Conservation (phyloP, 495 filamentous ascomycete species). For the Podospora appendiculata region DNA sequence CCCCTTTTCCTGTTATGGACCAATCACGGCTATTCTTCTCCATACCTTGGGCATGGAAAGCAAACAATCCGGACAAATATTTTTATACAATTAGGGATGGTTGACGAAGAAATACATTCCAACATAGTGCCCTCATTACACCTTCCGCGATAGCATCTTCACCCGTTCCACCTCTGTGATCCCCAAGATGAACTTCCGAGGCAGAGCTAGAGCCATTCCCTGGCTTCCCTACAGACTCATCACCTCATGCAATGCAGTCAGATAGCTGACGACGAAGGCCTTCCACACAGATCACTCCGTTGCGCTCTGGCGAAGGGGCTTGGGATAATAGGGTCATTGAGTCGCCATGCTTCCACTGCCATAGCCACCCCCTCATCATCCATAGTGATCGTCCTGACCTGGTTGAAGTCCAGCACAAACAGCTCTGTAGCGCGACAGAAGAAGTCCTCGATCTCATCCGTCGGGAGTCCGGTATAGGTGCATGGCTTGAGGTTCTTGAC, state of each 20-base stretch:
- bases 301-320: slow-evolving; percentile 2
- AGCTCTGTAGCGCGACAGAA: slow-evolving; percentile 10
- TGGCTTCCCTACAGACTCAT: background rate
- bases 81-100: too few relatives aligned
- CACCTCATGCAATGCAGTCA: background rate
- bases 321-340: slow-evolving; percentile 18
- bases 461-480: background rate
- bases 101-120: too few relatives aligned
- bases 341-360: slow-evolving; percentile 11
- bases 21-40: too few relatives aligned
- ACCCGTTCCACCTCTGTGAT: background rate
- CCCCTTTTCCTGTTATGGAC: too few relatives aligned
- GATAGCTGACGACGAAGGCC: background rate
- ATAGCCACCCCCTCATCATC: slow-evolving; percentile 14
- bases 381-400: slow-evolving; percentile 15
- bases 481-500: too few relatives aligned
- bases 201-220: background rate
- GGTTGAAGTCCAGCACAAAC: slow-evolving; percentile 21
- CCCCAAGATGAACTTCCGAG: slow-evolving; percentile 1
- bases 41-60: too few relatives aligned
- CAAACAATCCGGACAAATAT: too few relatives aligned
- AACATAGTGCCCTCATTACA: too few relatives aligned
- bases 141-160: background rate
- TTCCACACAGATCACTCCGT: background rate
- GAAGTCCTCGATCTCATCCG: slow-evolving; percentile 4